Conservation (phyloP, 352 stramenopile genomes). For the Globisporangium acanthophoron region DNA sequence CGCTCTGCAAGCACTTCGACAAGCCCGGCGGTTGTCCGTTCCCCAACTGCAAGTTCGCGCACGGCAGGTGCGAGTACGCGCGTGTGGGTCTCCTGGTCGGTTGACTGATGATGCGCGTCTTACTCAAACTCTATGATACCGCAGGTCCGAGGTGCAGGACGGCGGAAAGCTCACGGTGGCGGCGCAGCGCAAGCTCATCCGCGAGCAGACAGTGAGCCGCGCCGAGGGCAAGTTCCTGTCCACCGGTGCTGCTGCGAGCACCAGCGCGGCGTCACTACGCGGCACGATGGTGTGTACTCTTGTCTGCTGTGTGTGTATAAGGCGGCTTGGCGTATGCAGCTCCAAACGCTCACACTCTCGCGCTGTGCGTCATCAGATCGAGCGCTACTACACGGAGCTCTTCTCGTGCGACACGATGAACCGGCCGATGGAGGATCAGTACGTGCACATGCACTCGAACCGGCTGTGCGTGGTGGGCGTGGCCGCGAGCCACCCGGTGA, state of each 20-base stretch:
- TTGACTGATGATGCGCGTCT: background rate
- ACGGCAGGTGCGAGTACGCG: conserved; percentile 40
- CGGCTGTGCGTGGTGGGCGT: conserved; percentile 79
- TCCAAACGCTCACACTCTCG: background rate
- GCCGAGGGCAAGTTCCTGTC: conserved; percentile 57
- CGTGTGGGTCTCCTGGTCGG: background rate
- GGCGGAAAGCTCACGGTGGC: conserved; percentile 48
- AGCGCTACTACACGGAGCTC: conserved; percentile 85
- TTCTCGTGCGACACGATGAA: conserved; percentile 78
- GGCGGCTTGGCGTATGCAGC: background rate
- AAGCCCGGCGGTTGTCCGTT: conserved; percentile 79
- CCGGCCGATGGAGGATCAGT: conserved; percentile 67
- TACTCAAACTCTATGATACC: background rate
- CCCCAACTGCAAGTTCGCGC: conserved; percentile 78
- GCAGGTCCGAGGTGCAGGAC: conserved; percentile 50
- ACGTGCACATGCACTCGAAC: conserved; percentile 89
- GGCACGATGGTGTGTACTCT: conserved; percentile 54
- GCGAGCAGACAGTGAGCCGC: conserved; percentile 63
- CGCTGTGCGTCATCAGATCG: conserved; percentile 39
- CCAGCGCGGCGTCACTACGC: conserved; percentile 36
- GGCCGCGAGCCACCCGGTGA: conserved; percentile 57
- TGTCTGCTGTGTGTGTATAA: background rate
- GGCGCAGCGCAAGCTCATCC: conserved; percentile 76
- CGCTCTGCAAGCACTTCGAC: conserved; percentile 84
- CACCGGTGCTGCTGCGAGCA: conserved; percentile 13